Percentiles rank a stretch among this genome's conserved stretches.
Evolutionary conservation across 169 alveolate genomes (phyloP).

Genomic region (Amoebophrya sp.): DNA sequence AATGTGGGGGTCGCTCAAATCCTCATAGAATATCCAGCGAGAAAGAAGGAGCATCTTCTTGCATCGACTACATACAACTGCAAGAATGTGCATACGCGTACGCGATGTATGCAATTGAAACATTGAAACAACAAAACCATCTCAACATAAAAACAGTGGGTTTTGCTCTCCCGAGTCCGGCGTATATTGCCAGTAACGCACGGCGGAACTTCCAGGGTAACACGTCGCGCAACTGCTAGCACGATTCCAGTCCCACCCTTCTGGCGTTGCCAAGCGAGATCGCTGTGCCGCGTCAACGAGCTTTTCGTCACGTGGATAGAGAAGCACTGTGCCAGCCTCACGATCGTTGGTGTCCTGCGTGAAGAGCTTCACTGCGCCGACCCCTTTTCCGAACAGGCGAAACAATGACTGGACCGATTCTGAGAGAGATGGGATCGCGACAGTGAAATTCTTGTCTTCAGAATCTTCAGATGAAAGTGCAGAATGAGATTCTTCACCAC

Average conservation of each 20-base stretch:
- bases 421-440: too few species aligned
- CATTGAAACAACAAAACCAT: too few species aligned
- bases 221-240: not conserved
- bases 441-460: too few species aligned
- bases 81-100: too few species aligned
- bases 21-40: too few species aligned
- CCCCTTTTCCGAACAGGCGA: not conserved
- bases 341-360: not conserved
- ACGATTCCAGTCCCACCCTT: not conserved
- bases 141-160: too few species aligned
- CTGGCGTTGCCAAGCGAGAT: not conserved
- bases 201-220: not conserved
- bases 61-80: too few species aligned
- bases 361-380: not conserved
- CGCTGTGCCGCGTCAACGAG: not conserved
- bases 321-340: not conserved
- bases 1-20: too few species aligned
- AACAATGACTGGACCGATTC: not conserved
- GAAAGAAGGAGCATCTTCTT: too few species aligned
- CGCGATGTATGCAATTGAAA: too few species aligned
- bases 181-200: not conserved
- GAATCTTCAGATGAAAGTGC: too few species aligned
- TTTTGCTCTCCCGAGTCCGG: not conserved
- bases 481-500: too few species aligned
- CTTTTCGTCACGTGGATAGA: not conserved